Conservation (phyloP, 164 flowering plant genomes). For the Amborella trichopoda region DNA sequence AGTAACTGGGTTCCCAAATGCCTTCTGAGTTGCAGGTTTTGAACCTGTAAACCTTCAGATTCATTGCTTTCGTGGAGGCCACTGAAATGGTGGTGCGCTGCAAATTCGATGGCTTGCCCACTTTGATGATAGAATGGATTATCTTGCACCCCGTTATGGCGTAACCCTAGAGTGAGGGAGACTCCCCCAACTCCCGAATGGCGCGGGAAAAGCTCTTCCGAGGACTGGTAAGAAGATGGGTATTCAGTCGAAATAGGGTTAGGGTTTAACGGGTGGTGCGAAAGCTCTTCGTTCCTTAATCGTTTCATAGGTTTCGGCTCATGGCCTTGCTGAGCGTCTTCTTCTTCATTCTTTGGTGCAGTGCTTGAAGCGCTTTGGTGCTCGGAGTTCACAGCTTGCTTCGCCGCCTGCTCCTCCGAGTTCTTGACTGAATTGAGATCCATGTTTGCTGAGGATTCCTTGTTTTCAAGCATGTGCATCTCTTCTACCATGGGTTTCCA, state of each 20-base stretch:
- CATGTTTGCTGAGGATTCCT: conserved; percentile 3
- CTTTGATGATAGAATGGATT: neutral
- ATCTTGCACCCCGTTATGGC: conserved; percentile 35
- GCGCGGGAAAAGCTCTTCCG: neutral
- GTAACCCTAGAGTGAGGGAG: conserved; percentile 65
- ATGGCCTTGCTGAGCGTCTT: neutral
- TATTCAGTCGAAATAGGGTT: too few relatives aligned
- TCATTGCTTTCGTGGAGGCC: neutral
- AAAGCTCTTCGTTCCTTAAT: neutral
- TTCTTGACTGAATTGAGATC: conserved; percentile 1
- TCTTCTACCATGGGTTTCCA: conserved; percentile 95
- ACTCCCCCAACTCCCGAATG: conserved; percentile 30
- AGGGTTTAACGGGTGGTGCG: neutral
- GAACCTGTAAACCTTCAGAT: conserved; percentile 24
- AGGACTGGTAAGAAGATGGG: neutral
- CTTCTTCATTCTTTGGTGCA: neutral
- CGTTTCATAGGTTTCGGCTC: neutral
- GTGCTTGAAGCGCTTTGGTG: neutral
- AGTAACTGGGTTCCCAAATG: conserved; percentile 44
- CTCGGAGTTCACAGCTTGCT: neutral
- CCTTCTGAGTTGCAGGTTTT: conserved; percentile 27
- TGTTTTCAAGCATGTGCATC: conserved; percentile 61
- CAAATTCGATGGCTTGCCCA: neutral
- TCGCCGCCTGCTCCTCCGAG: neutral
- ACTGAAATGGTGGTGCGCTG: neutral